Evolutionary conservation across 306 rosid species (phyloP), one percentile per base, ranked within the genome.

Genomic region (Psophocarpus tetragonolobus): DNA sequence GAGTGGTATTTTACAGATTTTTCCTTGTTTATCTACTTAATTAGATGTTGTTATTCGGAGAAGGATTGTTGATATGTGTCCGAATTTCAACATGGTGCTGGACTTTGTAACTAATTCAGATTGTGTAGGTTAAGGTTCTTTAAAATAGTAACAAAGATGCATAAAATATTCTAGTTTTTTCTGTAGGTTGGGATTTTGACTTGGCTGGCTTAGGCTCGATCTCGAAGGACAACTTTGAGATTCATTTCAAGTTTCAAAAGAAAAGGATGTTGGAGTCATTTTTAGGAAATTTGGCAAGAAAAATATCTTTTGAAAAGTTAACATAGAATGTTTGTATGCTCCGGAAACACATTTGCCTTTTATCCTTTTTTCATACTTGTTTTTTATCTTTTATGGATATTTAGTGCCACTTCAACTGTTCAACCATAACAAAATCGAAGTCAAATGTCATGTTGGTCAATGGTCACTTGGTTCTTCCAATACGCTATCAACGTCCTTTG

Each of bases 261-360:
- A 17, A 27, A 62, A 15, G 38, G 24, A 7, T 62, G 47, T 35
- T 3, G 9, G 45, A 60, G 42, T 51, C 18, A 20, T n/a, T 39
- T 54, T 61, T 60, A 48, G 56, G 62, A 74, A 58, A 63, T 5
- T 47, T 50, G 32, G 39, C 71, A 23, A 29, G 84, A n/a, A 20
- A 6, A 35, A 30, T 44, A 35, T 38, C 63, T 27, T 21, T 51
- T 73, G 12, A 13, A 47, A 61, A 62, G 41, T 61, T 5, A 15
- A 30, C 4, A 18, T 33, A 51, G 32, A 18, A 3, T 75, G 21
- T 33, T 69, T 73, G 3, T 58, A 17, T 51, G 33, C n/a, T 53
- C 56, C 68, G 36, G 21, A 36, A 44, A 58, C 30, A 21, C 6
- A 36, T 60, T 70, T 81, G 26, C 4, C 20, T 27, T 36, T 48